phyloP scores from a whole-genome alignment of 805 yeast species.

The Candida pseudofarinosa region DNA sequence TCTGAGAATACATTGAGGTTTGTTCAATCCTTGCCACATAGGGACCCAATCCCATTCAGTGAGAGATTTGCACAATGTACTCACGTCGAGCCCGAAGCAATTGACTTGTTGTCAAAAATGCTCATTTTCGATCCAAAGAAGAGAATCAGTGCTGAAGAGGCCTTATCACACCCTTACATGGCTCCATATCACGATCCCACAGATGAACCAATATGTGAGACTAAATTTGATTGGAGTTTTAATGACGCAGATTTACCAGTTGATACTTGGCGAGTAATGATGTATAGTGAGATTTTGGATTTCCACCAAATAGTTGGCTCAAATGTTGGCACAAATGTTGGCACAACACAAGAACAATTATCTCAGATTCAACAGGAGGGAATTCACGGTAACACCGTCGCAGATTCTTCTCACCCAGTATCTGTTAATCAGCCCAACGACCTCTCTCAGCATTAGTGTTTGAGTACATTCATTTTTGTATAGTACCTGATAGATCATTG shows the following conservation, averaged over 20 bases:
- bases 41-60: slow-evolving; percentile 86
- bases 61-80: slow-evolving; percentile 67
- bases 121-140: slow-evolving; percentile 91
- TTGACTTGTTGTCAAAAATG: slow-evolving; percentile 85
- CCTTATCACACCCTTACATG: slow-evolving; percentile 84
- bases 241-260: slow-evolving; percentile 97
- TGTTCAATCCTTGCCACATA: slow-evolving; percentile 87
- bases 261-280: slow-evolving; percentile 98
- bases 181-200: slow-evolving; percentile 96
- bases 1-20: slow-evolving; percentile 92
- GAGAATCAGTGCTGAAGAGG: slow-evolving; percentile 89
- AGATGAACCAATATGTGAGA: slow-evolving; percentile 93
- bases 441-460: not conserved
- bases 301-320: slow-evolving; percentile 82
- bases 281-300: slow-evolving; percentile 95
- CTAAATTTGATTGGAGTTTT: slow-evolving; percentile 95
- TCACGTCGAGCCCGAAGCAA: slow-evolving; percentile 75
- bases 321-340: slow-evolving; percentile 13
- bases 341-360: slow-evolving; percentile 17
- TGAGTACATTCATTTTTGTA: not conserved
- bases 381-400: slow-evolving; percentile 20
- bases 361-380: slow-evolving; percentile 25
- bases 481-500: not conserved
- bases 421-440: not conserved
- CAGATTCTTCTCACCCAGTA: not conserved